phyloP scores from a whole-genome alignment of 192 early-diverging fungal genomes.

The Rhizoclosmatium sp. region DNA sequence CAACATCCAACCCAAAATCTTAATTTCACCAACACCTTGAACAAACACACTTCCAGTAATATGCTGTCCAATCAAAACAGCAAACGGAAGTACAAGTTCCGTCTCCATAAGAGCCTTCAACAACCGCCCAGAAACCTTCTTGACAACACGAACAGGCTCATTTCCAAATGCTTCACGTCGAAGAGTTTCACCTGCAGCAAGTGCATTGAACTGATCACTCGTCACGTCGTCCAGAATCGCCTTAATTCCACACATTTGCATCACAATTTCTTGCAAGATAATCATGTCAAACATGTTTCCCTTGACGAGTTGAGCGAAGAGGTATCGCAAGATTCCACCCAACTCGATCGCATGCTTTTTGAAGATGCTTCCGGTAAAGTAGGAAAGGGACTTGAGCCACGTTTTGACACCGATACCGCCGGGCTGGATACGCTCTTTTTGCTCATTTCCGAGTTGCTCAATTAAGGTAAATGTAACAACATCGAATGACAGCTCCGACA shows the following conservation, averaged over 20 bases:
- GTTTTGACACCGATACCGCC: slow-evolving; percentile 65
- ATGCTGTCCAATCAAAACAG: slow-evolving; percentile 71
- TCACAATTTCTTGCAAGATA: slow-evolving; percentile 74
- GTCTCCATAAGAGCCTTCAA: slow-evolving; percentile 64
- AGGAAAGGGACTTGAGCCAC: slow-evolving; percentile 72
- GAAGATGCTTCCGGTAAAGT: slow-evolving; percentile 71
- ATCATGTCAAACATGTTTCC: slow-evolving; percentile 69
- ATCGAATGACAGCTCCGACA: slow-evolving; percentile 78
- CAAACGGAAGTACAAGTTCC: slow-evolving; percentile 60
- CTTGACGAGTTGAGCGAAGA: slow-evolving; percentile 67
- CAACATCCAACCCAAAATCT: slow-evolving; percentile 63
- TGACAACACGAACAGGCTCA: slow-evolving; percentile 56
- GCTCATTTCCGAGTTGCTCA: slow-evolving; percentile 66
- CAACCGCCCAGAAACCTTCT: slow-evolving; percentile 60
- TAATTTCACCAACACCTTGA: slow-evolving; percentile 56
- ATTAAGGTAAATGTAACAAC: slow-evolving; percentile 73
- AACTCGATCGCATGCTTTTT: slow-evolving; percentile 76
- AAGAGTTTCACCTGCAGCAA: slow-evolving; percentile 69
- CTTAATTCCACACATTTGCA: slow-evolving; percentile 76
- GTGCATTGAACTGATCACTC: slow-evolving; percentile 64
- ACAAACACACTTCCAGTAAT: slow-evolving; percentile 54
- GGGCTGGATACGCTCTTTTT: slow-evolving; percentile 64
- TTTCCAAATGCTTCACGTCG: slow-evolving; percentile 62
- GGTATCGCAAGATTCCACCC: slow-evolving; percentile 65
- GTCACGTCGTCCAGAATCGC: slow-evolving; percentile 61